Percentiles rank a stretch among this genome's conserved stretches.
phyloP scores from a whole-genome alignment of 768 basidiomycete genomes.

The Auricularia cornea region DNA sequence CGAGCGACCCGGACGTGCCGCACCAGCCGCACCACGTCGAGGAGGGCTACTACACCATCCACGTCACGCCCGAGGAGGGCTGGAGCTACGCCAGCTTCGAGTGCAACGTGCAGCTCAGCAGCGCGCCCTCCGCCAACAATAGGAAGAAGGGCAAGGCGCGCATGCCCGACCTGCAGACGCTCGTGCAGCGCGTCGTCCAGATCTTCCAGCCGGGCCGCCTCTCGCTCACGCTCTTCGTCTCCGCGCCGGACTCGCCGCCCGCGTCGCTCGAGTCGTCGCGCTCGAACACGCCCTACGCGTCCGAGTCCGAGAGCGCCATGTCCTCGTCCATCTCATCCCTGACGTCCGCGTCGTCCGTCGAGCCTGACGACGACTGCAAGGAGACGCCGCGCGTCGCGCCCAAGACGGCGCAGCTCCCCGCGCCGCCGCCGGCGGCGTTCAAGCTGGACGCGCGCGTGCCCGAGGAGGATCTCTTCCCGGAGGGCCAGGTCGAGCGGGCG shows the following conservation, averaged over 20 bases:
- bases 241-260: slow-evolving; percentile 1
- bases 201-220: slow-evolving; percentile 90
- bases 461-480: slow-evolving; percentile 6
- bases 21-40: slow-evolving; percentile 22
- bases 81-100: slow-evolving; percentile 99
- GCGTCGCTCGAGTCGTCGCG: slow-evolving; percentile 11
- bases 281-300: background rate
- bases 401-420: slow-evolving; percentile 36
- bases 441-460: slow-evolving; percentile 13
- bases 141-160: slow-evolving; percentile 7
- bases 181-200: slow-evolving; percentile 79
- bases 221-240: slow-evolving; percentile 86
- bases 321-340: background rate
- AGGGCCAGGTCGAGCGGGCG: slow-evolving; percentile 58
- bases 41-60: slow-evolving; percentile 97
- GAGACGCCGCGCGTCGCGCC: slow-evolving; percentile 32
- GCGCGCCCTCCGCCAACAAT: slow-evolving; percentile 19
- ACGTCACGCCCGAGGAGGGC: slow-evolving; percentile 95
- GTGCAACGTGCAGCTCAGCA: slow-evolving; percentile 79
- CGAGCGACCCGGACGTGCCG: slow-evolving; percentile 30
- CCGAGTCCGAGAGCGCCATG: background rate
- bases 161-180: slow-evolving; percentile 69
- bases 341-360: background rate
- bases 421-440: slow-evolving; percentile 9
- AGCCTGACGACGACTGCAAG: slow-evolving; percentile 3